These are phyloP conservation scores for Fusarium liriodendri DNA, from an alignment of 2,329 filamentous ascomycete species.

Conservation along the genomic window DNA sequence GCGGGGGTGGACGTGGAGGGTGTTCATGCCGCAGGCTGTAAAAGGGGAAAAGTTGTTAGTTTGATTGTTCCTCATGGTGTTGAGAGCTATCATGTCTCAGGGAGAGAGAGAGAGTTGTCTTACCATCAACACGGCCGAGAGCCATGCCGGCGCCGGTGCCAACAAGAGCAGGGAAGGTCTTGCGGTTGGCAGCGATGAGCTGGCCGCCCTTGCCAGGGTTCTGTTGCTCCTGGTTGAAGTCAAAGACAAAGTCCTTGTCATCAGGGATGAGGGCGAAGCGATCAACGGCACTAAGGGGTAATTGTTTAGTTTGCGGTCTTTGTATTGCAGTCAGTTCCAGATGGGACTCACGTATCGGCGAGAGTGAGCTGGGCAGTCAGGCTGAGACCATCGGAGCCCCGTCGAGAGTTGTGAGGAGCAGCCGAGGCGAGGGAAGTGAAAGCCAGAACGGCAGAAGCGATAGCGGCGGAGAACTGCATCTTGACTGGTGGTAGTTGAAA, in stretches of 20 bases:
- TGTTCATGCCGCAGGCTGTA: constrained; percentile 66
- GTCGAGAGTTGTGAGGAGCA: constrained; percentile 36
- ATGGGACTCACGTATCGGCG: constrained; percentile 50
- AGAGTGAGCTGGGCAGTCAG: constrained; percentile 53
- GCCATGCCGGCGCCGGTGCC: constrained; percentile 63
- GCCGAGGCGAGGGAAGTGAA: constrained; percentile 49
- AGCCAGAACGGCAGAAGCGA: constrained; percentile 54
- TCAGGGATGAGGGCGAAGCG: constrained; percentile 56
- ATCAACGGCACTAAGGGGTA: constrained; percentile 51
- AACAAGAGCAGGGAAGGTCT: constrained; percentile 67
- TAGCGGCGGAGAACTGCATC: constrained; percentile 44
- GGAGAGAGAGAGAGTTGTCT: constrained; percentile 4
- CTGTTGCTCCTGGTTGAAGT: constrained; percentile 53
- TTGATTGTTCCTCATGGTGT: background rate
- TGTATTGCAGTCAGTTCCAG: background rate
- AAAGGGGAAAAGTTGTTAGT: constrained; percentile 27
- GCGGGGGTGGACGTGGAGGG: constrained; percentile 66
- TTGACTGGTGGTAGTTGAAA: constrained; percentile 46
- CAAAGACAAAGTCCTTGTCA: constrained; percentile 60
- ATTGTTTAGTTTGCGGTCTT: constrained; percentile 22
- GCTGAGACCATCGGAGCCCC: constrained; percentile 39
- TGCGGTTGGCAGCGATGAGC: constrained; percentile 64
- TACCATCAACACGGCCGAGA: constrained; percentile 60
- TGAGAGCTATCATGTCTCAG: background rate
- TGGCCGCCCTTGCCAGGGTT: constrained; percentile 55